Base-by-base conservation (phyloP, 768 basidiomycete genomes). In the Lactarius deliciosus region DNA sequence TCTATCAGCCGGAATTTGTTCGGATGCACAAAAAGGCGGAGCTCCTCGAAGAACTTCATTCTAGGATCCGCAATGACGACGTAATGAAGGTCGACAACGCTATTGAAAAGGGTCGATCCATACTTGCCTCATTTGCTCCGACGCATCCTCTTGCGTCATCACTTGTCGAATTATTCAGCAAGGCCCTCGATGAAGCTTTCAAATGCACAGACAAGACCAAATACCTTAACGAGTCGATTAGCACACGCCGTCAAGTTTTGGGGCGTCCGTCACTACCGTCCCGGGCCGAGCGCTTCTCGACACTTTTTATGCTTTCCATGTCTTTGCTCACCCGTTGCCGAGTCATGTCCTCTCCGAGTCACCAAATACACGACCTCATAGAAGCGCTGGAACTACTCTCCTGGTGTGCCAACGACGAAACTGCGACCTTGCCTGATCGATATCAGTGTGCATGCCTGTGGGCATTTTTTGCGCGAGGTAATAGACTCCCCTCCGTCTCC, bases 1-100 rank as follows among this genome's bases (percentile, higher is more conserved):
- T n/a, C n/a, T n/a, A n/a, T n/a, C n/a, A n/a, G n/a, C n/a, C n/a
- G n/a, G n/a, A n/a, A n/a, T n/a, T n/a, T n/a, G n/a, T n/a, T 30
- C 47, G 7, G 9, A 1, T 5, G 0, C 0, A 1, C 34, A 32
- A 28, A n/a, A 53, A 40, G 2, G 1, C 6, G 3, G 7, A 6
- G 7, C 57, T 38, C 47, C 0, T n/a, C 5, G 1, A 10, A 2
- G 57, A 5, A 34, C 11, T 58, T 10, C 0, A 0, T 16, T 38
- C 43, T 9, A 2, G 9, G 2, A 13, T 0, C 10, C 9, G 4
- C 3, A 8, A 11, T 30, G 22, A 8, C 36, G 10, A 28, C 25
- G 2, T 2, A 28, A 28, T 2, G 25, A 28, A 56, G 25, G 2
- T 28, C 25, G 25, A 28, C 2, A 2, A 28, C 1, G 25, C 25